Conservation (phyloP, 1,284 basidiomycete genomes). For the Gomphus bonarii region DNA sequence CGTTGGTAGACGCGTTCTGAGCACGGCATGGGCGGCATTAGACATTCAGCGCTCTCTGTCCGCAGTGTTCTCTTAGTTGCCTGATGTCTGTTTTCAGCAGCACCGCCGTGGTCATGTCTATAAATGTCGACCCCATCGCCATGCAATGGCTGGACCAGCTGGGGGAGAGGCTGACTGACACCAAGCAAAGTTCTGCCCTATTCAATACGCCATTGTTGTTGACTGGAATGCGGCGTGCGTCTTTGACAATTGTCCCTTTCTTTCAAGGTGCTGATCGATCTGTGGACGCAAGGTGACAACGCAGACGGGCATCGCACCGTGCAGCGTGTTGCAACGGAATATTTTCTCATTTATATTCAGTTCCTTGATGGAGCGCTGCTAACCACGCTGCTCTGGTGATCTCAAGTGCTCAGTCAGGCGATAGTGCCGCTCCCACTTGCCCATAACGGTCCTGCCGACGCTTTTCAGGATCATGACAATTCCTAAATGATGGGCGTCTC, state of each 20-base stretch:
- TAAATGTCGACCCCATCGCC: not conserved
- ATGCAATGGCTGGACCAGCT: not conserved
- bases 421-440: too few relatives aligned
- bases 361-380: too few relatives aligned
- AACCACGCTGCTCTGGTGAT: too few relatives aligned
- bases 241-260: not conserved
- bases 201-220: not conserved
- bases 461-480: too few relatives aligned
- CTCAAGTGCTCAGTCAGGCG: too few relatives aligned
- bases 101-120: not conserved
- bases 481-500: not conserved
- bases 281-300: too few relatives aligned
- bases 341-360: too few relatives aligned
- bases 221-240: not conserved
- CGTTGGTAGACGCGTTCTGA: constrained; percentile 1
- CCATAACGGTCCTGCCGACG: too few relatives aligned
- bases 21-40: not conserved
- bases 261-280: too few relatives aligned
- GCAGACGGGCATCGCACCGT: too few relatives aligned
- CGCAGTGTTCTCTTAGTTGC: not conserved
- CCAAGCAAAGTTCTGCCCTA: not conserved
- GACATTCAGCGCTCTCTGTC: not conserved
- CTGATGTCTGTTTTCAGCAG: not conserved
- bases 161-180: not conserved
- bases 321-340: too few relatives aligned